A percentile compares a stretch with the other conserved stretches of the same genome.
Conservation (phyloP, 1,284 basidiomycete genomes). For the Trametes pubescens region DNA sequence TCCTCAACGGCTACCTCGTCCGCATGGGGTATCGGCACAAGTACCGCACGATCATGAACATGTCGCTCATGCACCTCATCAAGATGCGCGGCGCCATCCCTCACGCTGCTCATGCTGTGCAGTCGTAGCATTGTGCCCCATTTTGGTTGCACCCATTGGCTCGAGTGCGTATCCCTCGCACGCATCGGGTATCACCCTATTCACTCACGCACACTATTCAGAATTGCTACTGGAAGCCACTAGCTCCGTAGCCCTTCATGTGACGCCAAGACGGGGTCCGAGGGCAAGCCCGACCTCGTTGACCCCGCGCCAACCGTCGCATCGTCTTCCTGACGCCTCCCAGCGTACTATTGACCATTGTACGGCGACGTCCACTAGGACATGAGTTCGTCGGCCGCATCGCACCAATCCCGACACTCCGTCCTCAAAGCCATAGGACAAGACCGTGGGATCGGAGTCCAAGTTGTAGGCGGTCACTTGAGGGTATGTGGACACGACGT, state of each 20-base stretch:
- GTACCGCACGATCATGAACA: slow-evolving; percentile 64
- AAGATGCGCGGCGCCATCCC: slow-evolving; percentile 53
- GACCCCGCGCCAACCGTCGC: not conserved
- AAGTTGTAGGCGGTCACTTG: not conserved
- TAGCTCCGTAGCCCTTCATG: no score
- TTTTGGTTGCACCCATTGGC: not conserved
- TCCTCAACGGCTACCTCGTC: slow-evolving; percentile 87
- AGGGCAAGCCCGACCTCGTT: not conserved
- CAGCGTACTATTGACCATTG: not conserved
- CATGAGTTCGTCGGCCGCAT: not conserved
- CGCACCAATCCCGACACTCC: not conserved
- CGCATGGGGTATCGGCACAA: slow-evolving; percentile 68
- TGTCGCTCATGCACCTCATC: slow-evolving; percentile 69
- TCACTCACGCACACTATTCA: not conserved
- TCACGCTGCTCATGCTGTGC: slow-evolving; percentile 15
- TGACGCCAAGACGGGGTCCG: no score
- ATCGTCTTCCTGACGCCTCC: not conserved
- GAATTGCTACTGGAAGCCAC: not conserved
- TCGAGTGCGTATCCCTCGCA: not conserved
- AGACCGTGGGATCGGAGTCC: not conserved
- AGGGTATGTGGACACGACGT: not conserved
- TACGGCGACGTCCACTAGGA: not conserved
- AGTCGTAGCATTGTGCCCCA: not conserved
- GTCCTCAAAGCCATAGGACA: not conserved
- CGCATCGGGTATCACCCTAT: not conserved